Evolutionary conservation across 164 flowering plant species (phyloP), one percentile per base, ranked within the genome.

Genomic region (Tinospora cordifolia): DNA sequence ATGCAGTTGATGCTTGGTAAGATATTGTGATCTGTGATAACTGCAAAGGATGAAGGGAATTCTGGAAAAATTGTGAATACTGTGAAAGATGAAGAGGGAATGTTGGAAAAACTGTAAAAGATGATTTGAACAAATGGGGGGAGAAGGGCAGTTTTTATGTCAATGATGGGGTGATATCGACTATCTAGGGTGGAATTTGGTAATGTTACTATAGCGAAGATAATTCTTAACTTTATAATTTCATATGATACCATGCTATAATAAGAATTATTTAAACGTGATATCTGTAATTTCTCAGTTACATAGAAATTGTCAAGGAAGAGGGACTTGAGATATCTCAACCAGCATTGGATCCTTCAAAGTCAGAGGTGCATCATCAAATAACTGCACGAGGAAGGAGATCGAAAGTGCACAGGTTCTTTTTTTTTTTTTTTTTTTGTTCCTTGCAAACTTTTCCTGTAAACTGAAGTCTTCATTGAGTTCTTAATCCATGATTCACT

Each of bases 241-340:
- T 19, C n/a, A 22, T 7, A 54, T 54, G 47, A 14, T 44, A 44
- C 0, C 47, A 44, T 44, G 13, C 60, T n/a, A 6, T 21, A 44
- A 15, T 0, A n/a, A 21, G 40, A 49, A 21, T 8, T 27, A 47
- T 58, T 36, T 30, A 8, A 19, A 72, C 24, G 40, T 74, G 39
- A 67, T 65, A 40, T 26, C 38, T 47, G 34, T 34, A 66, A 51
- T 69, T 46, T 62, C 79, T 66, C 78, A 93, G 96, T 67, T 93
- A 91, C 78, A 10, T 93, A 46, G 75, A 87, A 40, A 88, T 92
- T 62, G 76, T 94, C 59, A 78, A 84, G 79, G 83, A 85, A 2
- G 97, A 92, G 81, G 95, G 97, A 4, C 86, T 94, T 58, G 92
- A 94, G 76, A 92, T 94, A 80, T 94, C 98, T 63, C 98, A 94